Evolutionary conservation across 2,329 filamentous ascomycete species (phyloP).

Genomic region (Exophiala oligosperma): DNA sequence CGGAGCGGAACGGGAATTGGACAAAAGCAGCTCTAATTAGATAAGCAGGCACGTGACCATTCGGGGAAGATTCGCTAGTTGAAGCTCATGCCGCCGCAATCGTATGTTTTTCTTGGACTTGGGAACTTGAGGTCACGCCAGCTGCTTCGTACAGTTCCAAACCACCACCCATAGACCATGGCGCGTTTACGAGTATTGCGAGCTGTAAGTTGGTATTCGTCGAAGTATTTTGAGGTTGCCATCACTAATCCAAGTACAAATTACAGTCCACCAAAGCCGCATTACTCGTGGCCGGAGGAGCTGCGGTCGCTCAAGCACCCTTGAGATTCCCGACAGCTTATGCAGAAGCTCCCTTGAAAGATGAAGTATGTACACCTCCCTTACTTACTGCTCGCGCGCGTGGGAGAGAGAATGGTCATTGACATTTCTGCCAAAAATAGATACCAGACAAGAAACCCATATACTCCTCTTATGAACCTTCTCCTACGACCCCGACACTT

Average conservation of each 20-base stretch:
- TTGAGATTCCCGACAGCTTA: slow-evolving; percentile 43
- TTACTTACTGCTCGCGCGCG: background rate
- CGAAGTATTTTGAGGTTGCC: background rate
- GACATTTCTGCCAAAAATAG: background rate
- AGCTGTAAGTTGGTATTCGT: slow-evolving; percentile 16
- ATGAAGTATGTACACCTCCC: slow-evolving; percentile 31
- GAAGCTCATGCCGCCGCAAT: background rate
- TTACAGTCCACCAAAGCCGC: slow-evolving; percentile 20
- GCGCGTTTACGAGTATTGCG: slow-evolving; percentile 20
- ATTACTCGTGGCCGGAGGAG: slow-evolving; percentile 23
- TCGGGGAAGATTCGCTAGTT: background rate
- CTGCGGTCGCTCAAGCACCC: slow-evolving; percentile 20
- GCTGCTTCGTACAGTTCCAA: slow-evolving; percentile 1
- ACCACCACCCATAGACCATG: slow-evolving; percentile 13
- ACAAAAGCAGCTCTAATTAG: no score
- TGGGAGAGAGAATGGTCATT: no score
- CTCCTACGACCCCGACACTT: slow-evolving; percentile 14
- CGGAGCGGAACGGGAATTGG: no score
- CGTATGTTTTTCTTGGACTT: background rate
- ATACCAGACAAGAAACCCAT: slow-evolving; percentile 41
- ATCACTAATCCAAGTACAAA: slow-evolving; percentile 3
- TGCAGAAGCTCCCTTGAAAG: slow-evolving; percentile 43
- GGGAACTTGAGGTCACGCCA: slow-evolving; percentile 3
- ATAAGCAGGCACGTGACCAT: no score
- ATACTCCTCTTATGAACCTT: slow-evolving; percentile 35